These are phyloP conservation scores for Megacollybia marginata DNA, from an alignment of 768 basidiomycete species.

Conservation along the genomic window DNA sequence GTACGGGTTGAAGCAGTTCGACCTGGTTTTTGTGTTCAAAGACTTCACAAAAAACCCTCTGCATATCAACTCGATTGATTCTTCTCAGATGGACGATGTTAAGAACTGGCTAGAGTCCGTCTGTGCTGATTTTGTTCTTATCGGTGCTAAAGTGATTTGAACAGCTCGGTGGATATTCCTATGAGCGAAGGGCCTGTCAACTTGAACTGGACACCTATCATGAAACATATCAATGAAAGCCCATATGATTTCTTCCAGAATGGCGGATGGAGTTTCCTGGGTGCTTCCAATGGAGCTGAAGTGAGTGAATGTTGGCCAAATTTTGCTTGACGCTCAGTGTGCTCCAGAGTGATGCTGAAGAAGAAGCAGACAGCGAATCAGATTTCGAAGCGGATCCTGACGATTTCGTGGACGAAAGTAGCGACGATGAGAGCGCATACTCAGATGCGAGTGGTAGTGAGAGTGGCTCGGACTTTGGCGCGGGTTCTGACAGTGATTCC, in stretches of 20 bases:
- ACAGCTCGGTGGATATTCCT: slow-evolving; percentile 93
- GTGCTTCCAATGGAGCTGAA: slow-evolving; percentile 55
- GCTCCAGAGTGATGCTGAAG: slow-evolving; percentile 31
- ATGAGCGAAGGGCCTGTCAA: slow-evolving; percentile 95
- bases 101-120: slow-evolving; percentile 98
- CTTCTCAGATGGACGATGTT: slow-evolving; percentile 86
- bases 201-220: slow-evolving; percentile 95
- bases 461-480: slow-evolving; percentile 59
- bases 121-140: not conserved
- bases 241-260: slow-evolving; percentile 93
- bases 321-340: slow-evolving; percentile 1
- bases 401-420: slow-evolving; percentile 43
- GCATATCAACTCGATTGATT: slow-evolving; percentile 96
- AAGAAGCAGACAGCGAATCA: slow-evolving; percentile 45
- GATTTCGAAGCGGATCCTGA: slow-evolving; percentile 45
- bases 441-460: slow-evolving; percentile 59
- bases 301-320: slow-evolving; percentile 30
- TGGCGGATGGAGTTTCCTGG: slow-evolving; percentile 94
- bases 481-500: slow-evolving; percentile 53
- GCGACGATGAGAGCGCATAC: slow-evolving; percentile 60
- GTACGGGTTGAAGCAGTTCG: slow-evolving; percentile 93
- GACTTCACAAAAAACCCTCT: slow-evolving; percentile 90
- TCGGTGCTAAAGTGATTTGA: not conserved
- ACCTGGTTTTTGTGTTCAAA: slow-evolving; percentile 94
- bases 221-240: slow-evolving; percentile 97